Conservation (phyloP, 129 eudicot species). For the Tanacetum coccineum region DNA sequence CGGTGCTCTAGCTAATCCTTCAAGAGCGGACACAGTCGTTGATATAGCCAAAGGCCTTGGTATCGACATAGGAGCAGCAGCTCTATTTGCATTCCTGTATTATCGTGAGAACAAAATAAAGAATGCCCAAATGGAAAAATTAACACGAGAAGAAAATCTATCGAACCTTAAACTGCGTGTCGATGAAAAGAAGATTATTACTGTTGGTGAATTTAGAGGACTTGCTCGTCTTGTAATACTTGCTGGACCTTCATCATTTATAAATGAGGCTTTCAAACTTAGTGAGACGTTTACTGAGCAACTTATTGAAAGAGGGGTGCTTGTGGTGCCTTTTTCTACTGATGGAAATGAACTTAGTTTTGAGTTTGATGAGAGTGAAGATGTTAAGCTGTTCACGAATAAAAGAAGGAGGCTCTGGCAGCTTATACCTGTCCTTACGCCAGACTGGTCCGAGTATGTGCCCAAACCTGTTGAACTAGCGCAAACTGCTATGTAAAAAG, state of each 20-base stretch:
- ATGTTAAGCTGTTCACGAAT: slow-evolving; percentile 37
- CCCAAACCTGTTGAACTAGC: neutral
- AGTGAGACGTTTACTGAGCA: slow-evolving; percentile 69
- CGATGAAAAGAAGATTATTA: slow-evolving; percentile 53
- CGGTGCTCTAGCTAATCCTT: slow-evolving; percentile 73
- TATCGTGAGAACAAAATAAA: slow-evolving; percentile 67
- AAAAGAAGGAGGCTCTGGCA: slow-evolving; percentile 87
- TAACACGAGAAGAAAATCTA: slow-evolving; percentile 83
- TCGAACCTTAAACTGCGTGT: slow-evolving; percentile 82
- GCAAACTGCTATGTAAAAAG: neutral
- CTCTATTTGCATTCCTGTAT: slow-evolving; percentile 76
- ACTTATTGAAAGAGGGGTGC: slow-evolving; percentile 86
- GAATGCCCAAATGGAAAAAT: slow-evolving; percentile 74
- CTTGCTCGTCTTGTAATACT: slow-evolving; percentile 83
- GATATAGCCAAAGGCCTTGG: slow-evolving; percentile 71
- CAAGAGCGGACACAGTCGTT: slow-evolving; percentile 62
- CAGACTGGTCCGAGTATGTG: slow-evolving; percentile 86
- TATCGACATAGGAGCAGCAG: slow-evolving; percentile 77
- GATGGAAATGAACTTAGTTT: slow-evolving; percentile 66
- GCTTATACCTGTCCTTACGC: slow-evolving; percentile 56
- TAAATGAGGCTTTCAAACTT: slow-evolving; percentile 49
- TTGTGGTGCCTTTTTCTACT: slow-evolving; percentile 77
- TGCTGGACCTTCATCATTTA: slow-evolving; percentile 69
- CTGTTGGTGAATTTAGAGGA: slow-evolving; percentile 81
- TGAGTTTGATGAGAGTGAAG: slow-evolving; percentile 67